Base-by-base conservation (phyloP, 305 asterid species). In the Solanum hybrid region DNA sequence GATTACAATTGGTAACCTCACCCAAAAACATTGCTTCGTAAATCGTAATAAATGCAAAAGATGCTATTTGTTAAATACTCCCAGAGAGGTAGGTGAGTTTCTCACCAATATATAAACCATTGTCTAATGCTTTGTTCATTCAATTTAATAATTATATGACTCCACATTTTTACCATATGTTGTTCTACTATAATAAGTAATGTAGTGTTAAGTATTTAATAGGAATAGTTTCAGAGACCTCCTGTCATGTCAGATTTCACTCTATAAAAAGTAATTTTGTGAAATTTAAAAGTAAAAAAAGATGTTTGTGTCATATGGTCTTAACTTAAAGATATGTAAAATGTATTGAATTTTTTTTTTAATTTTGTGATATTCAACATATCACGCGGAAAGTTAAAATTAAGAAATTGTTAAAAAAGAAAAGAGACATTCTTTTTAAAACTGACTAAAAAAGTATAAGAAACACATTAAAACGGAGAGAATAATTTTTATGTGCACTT, bases 11-110 rank as follows among this genome's bases (percentile, higher is more conserved):
- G 87, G 73, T 82, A 81, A 1, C 37, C 40, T 46, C 40, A 26
- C 29, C 73, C 87, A 46, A 82, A 82, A 17, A 3, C 16, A 31
- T 7, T 16, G 73, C 32, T 56, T 82, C 71, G 69, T 27, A 27
- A 82, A 82, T 42, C 5, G 87, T 42, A 82, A 46, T 84, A 84
- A 84, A 84, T 84, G 87, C 73, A 84, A 31, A 46, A 84, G 87
- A 84, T 84, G 40, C 87, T 46, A 84, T 84, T 42, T 82, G 26
- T 46, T 29, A 84, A 84, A 51, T 84, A 31, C n/a, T 37, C 32
- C 27, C 73, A 84, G 87, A 46, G 73, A 16, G 87, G 40, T 84
- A 29, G 87, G 87, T 81, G 40, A 2, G 11, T 17, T 46, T 46
- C 87, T 84, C 12, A 84, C 73, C 73, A 46, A 82, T 46, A 46